Percentiles rank a stretch among this genome's conserved stretches.
These are phyloP conservation scores for Cutaneotrichosporon mucoides DNA, from an alignment of 1,284 basidiomycete genomes.

Conservation along the genomic window DNA sequence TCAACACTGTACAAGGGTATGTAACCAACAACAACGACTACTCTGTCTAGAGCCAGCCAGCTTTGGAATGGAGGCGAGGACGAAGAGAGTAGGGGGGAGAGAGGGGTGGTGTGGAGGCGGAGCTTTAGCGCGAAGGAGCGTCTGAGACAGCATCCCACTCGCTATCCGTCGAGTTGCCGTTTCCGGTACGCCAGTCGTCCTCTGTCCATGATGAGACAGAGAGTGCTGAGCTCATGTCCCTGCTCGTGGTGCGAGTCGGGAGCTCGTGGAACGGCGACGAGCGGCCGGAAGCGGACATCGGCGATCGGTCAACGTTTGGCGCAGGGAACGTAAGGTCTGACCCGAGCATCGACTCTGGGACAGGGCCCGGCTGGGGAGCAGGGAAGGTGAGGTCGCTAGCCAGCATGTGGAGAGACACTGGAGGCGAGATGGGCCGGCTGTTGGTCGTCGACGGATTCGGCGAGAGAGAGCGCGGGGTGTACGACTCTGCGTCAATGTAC, in stretches of 20 bases:
- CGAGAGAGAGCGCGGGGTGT: constrained; percentile 15
- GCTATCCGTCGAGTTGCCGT: constrained; percentile 4
- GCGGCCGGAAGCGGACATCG: not conserved
- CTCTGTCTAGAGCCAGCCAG: no score
- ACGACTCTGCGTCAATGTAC: constrained; percentile 19
- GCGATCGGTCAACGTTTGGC: not conserved
- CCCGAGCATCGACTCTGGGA: not conserved
- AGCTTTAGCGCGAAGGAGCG: not conserved
- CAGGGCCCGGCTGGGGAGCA: not conserved
- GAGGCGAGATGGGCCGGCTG: not conserved
- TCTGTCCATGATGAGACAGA: constrained; percentile 13
- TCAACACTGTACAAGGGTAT: constrained; percentile 7
- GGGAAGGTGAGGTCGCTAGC: not conserved
- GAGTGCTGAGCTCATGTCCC: not conserved
- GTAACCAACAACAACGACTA: constrained; percentile 1
- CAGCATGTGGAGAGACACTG: not conserved
- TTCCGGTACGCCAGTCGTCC: constrained; percentile 10
- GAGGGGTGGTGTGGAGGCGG: no score
- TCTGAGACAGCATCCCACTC: constrained; percentile 17
- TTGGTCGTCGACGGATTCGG: not conserved
- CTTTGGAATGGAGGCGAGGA: no score
- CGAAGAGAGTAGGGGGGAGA: no score
- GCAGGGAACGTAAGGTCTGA: constrained; percentile 2
- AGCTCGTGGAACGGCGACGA: not conserved
- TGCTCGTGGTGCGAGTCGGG: not conserved